Base-by-base conservation (phyloP, 2,329 filamentous ascomycete species). In the Beauveria pseudobassiana region DNA sequence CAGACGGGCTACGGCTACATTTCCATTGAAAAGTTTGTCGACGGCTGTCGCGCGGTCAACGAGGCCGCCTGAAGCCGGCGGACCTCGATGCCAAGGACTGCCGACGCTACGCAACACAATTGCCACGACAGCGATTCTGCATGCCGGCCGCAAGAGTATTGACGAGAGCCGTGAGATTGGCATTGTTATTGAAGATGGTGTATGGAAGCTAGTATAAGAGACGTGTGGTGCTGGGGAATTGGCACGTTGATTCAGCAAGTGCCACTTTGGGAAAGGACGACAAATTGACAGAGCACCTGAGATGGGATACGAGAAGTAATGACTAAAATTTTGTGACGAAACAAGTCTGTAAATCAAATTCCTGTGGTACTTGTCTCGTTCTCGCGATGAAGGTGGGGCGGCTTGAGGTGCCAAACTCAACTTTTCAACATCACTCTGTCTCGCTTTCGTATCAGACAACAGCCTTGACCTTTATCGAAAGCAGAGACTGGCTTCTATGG, bases 21-120 rank as follows among this genome's bases (percentile, higher is more conserved):
- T 63, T 95, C 89, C 22, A 93, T 97, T 70, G 93, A 97, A 78
- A 97, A 97, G 77, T 97, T 97, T 75, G 87, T 97, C 55, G 91
- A 97, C 73, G 92, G 88, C 14, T 91, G 91, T 71, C 86, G 86
- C 50, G 84, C 86, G 6, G 79, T 97, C 59, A 96, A 95, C 70
- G 85, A 89, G 34, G 90, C 24, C 80, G 82, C 49, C 79, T 87
- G 53, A 90, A 84, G 56, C 81, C 93, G 1, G 87, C 87, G 28
- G 87, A 93, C 65, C 80, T 97, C 38, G 93, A 97, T 68, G 82
- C 82, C 67, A 87, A 93, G 69, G 89, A 0, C 75, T 97, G 65
- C 93, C 93, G 1, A 97, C 93, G 12, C 76, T 97, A 67, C 85
- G 82, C 72, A 97, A 97, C 74, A 97, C 93, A 0, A 87, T 96